Percentiles rank a stretch among this genome's conserved stretches.
Conservation (phyloP, 2,329 filamentous ascomycete species). For the Colletotrichum incanum region DNA sequence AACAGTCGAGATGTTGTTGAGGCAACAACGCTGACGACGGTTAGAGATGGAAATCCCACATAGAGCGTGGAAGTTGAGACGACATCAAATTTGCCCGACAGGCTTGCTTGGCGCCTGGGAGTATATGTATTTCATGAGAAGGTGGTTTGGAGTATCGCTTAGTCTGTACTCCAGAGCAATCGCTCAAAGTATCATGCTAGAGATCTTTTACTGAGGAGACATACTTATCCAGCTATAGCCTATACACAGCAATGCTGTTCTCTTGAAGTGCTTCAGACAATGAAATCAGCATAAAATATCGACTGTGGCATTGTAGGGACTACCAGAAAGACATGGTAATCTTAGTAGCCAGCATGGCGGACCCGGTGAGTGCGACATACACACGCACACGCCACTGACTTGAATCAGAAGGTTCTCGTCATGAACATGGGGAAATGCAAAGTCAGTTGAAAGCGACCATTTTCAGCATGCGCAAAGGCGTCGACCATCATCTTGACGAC, state of each 20-base stretch:
- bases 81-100: background rate
- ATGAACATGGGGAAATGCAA: too few species aligned
- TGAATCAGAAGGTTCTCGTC: too few species aligned
- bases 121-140: background rate
- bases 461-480: too few species aligned
- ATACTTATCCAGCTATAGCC: too few species aligned
- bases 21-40: background rate
- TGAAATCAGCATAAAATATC: background rate
- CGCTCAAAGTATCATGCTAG: background rate
- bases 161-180: background rate
- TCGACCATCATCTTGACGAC: too few species aligned
- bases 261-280: background rate
- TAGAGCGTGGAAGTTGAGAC: background rate
- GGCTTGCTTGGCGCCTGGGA: background rate
- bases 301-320: background rate
- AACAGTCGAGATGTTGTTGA: too few species aligned
- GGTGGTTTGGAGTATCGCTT: fast-evolving
- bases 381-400: background rate
- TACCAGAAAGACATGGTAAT: background rate
- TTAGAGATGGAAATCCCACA: background rate
- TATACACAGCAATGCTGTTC: background rate
- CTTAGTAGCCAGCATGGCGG: background rate
- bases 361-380: background rate
- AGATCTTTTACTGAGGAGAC: background rate
- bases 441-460: too few species aligned